Conservation (phyloP, 495 filamentous ascomycete species). For the Aspergillus sparsus region DNA sequence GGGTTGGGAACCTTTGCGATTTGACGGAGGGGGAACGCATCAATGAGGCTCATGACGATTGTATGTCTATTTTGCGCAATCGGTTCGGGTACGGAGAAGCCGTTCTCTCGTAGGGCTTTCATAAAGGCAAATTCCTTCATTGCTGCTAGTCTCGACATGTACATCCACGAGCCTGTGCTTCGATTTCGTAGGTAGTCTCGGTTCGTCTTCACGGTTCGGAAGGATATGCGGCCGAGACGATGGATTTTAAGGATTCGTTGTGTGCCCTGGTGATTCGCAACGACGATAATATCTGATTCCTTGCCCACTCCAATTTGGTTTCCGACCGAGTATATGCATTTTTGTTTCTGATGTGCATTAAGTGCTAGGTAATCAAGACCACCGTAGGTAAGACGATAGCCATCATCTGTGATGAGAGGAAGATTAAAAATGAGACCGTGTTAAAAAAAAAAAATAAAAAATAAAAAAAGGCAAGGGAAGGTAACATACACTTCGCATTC, state of each 20-base stretch:
- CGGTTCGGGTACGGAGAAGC: conserved; percentile 86
- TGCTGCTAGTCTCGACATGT: conserved; percentile 89
- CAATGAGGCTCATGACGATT: conserved; percentile 88
- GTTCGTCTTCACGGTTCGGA: conserved; percentile 92
- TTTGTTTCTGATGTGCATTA: conserved; percentile 77
- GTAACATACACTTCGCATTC: conserved; percentile 76
- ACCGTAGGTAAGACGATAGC: conserved; percentile 95
- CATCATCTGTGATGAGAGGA: conserved; percentile 63
- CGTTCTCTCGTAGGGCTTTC: conserved; percentile 76
- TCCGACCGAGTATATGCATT: conserved; percentile 83
- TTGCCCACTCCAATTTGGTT: conserved; percentile 97
- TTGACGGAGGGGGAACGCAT: conserved; percentile 86
- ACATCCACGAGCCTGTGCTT: conserved; percentile 86
- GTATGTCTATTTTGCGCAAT: conserved; percentile 88
- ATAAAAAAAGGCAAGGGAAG: not conserved
- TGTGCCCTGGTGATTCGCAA: conserved; percentile 63
- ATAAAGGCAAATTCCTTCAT: conserved; percentile 93
- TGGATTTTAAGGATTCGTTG: conserved; percentile 90
- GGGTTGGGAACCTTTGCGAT: conserved; percentile 77
- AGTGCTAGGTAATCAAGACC: conserved; percentile 95
- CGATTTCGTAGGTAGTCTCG: conserved; percentile 91
- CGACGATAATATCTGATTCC: conserved; percentile 93
- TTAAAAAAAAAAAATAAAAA: not conserved
- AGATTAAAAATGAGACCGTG: not conserved
- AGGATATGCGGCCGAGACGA: conserved; percentile 92